Base-by-base conservation (phyloP, 306 rosid species). In the Geum urbanum region DNA sequence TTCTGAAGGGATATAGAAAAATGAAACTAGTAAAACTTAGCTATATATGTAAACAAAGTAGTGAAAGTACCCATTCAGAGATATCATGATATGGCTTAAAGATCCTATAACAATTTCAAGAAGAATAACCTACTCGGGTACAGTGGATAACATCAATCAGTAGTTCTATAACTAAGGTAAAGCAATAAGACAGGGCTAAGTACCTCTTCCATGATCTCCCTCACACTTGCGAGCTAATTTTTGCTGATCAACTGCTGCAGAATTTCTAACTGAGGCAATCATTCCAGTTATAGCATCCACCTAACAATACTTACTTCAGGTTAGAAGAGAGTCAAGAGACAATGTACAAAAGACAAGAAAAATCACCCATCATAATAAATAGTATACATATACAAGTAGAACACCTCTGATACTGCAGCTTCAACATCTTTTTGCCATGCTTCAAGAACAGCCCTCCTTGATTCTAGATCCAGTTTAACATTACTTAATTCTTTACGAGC, bases 161-260 rank as follows among this genome's bases (percentile, higher is more conserved):
- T 71, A 43, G 14, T 12, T 35, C 27, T 46, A 24, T 5, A 69
- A 67, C 66, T 39, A 50, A 22, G 49, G 16, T 5, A 51, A n/a
- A 13, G 27, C 10, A 70, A 44, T 14, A 1, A 50, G 41, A 58
- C 14, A 50, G 59, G 55, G 39, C 59, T 46, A 40, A 19, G 16
- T 78, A 92, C 98, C 96, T 83, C 89, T 73, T 80, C 80, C 47
- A 73, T 65, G 69, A 88, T 41, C 80, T 86, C n/a, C 91, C 70
- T 82, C 82, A 37, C 79, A 78, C 73, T 76, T 85, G 63, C 43
- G 0, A 58, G 61, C 51, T 35, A 94, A 71, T 69, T 67, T 79
- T 59, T 77, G 83, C 77, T 79, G 83, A 78, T 82, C 79, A 49
- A 73, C 80, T 39, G 76, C 77, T 60, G 74, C 77, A 67, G 90